Base-by-base conservation (phyloP, 129 eudicot genomes). In the Smallanthus sonchifolius region DNA sequence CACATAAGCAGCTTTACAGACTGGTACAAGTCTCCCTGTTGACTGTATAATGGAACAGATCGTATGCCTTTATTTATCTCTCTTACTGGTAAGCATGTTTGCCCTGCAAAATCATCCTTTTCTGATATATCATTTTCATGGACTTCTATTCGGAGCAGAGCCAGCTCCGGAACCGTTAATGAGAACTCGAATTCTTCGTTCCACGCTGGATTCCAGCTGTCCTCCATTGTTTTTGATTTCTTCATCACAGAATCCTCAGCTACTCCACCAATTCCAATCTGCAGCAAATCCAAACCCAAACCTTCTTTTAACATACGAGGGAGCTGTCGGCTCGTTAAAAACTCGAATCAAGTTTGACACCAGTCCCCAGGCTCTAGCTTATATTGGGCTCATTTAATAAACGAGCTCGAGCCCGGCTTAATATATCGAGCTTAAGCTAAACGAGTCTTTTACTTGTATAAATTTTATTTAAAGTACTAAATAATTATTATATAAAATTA, bases 221-320 rank as follows among this genome's bases (percentile, higher is more conserved):
- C 96, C 67, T 92, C 92, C 2, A 87, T 61, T 19, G 83, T 75
- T 75, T 86, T 87, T 67, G 96, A 87, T 77, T 83, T 92, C 86
- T 92, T 89, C 95, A 84, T 87, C 16, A 78, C 61, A 16, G 80
- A 76, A 69, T 92, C 98, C 67, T 60, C 86, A 51, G 77, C 69
- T 11, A 87, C 95, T 63, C 98, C 98, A 48, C 92, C 96, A 51
- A 92, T 89, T 40, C 96, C 96, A 10, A 92, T 67, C 98, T 92
- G 86, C 67, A 74, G 20, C 30, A 14, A 65, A 7, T 17, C 48
- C 75, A 56, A 72, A 39, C 14, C 47, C 32, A 35, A 55, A 48
- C 48, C 6, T n/a, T n/a, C 40, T 38, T 55, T 51, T 49, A 15
- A 49, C 15, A 49, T 15, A 15, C 54, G 2, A n/a, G n/a, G n/a